phyloP scores from a whole-genome alignment of 768 basidiomycete species.

The Naganishia randhawae region DNA sequence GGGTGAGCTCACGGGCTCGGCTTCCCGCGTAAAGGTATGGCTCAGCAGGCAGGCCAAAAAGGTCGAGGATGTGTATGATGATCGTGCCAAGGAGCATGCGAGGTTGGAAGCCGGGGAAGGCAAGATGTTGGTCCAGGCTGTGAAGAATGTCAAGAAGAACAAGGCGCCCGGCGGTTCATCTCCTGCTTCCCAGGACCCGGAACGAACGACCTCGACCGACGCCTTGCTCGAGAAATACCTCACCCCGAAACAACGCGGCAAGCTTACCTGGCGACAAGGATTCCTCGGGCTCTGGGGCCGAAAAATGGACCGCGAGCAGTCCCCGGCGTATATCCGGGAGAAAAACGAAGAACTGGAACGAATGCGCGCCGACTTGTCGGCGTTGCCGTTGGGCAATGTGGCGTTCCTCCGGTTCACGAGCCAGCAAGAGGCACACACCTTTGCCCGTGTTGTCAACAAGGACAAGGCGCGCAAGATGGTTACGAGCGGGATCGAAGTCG shows the following conservation, averaged over 20 bases:
- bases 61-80: conserved; percentile 47
- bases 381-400: conserved; percentile 41
- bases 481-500: conserved; percentile 45
- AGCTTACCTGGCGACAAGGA: conserved; percentile 48
- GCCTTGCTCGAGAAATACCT: conserved; percentile 43
- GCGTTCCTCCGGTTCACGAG: conserved; percentile 45
- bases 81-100: conserved; percentile 47
- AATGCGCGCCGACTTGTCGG: conserved; percentile 36
- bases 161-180: conserved; percentile 46
- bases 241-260: conserved; percentile 42
- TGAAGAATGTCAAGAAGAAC: conserved; percentile 50
- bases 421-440: conserved; percentile 50
- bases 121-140: conserved; percentile 45
- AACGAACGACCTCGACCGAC: conserved; percentile 25
- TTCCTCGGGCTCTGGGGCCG: conserved; percentile 46
- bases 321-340: conserved; percentile 45
- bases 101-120: conserved; percentile 49
- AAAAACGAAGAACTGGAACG: conserved; percentile 41
- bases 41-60: conserved; percentile 47
- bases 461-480: conserved; percentile 42
- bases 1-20: conserved; percentile 29
- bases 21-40: conserved; percentile 44
- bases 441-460: conserved; percentile 43
- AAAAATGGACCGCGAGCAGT: conserved; percentile 46
- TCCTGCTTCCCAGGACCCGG: conserved; percentile 25